A percentile compares a stretch with the other conserved stretches of the same genome.
Conservation (phyloP, 768 basidiomycete genomes). For the Filobasidium floriforme region DNA sequence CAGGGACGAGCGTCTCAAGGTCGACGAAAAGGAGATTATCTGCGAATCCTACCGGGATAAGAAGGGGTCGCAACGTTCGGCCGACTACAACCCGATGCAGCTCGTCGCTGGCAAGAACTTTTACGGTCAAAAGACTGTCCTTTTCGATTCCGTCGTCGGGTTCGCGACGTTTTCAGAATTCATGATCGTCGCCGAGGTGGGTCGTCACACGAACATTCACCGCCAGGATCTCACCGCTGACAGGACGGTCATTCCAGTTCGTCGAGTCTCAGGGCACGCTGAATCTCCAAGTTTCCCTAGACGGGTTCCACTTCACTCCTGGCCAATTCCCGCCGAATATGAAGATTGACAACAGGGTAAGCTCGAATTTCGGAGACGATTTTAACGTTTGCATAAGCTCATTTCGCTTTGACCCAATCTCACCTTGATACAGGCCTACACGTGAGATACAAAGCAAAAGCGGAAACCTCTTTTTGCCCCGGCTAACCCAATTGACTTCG, state of each 20-base stretch:
- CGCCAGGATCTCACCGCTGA: neutral
- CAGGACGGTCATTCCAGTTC: conserved; percentile 48
- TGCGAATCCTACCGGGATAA: conserved; percentile 85
- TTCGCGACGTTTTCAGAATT: conserved; percentile 90
- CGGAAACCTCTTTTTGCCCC: neutral
- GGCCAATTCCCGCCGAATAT: conserved; percentile 86
- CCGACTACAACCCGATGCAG: conserved; percentile 64
- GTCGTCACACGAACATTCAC: conserved; percentile 27
- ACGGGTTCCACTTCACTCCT: conserved; percentile 73
- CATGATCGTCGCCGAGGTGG: conserved; percentile 85
- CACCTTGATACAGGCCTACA: conserved; percentile 25
- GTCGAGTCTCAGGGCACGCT: conserved; percentile 45
- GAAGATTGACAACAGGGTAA: conserved; percentile 74
- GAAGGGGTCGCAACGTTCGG: conserved; percentile 61
- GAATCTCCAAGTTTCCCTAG: conserved; percentile 83
- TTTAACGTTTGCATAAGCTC: neutral
- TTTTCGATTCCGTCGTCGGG: conserved; percentile 84
- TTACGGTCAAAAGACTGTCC: conserved; percentile 61
- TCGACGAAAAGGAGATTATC: conserved; percentile 80
- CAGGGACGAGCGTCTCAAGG: conserved; percentile 63
- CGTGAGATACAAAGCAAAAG: conserved; percentile 2
- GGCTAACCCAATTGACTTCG: conserved; percentile 56
- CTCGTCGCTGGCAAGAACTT: conserved; percentile 69
- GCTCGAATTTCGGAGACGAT: conserved; percentile 35
- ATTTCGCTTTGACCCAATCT: conserved; percentile 8